Evolutionary conservation across 75 land plant genomes (phyloP), one percentile per base, ranked within the genome.

Genomic region (Selaginella moellendorffii): DNA sequence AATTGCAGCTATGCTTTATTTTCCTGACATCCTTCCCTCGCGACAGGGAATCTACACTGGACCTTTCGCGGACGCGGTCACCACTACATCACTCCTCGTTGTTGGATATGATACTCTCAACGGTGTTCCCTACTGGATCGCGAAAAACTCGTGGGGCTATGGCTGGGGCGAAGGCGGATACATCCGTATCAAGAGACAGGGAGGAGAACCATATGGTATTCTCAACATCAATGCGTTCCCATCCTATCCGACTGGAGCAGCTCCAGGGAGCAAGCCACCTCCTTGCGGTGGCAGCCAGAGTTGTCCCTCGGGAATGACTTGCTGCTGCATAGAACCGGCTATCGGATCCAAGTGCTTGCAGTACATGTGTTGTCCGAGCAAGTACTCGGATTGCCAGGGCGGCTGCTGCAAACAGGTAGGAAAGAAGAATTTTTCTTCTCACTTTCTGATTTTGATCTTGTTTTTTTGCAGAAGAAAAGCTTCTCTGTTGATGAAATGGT

Each of bases 101-200:
- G 59, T 56, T 19, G 59, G 59, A 2, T 56, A 56, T 19, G 59
- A 19, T 9, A 56, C 59, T 2, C 8, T 2, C 21, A 56, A 56
- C n/a, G 59, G 59, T 24, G n/a, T 19, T 8, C 17, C 5, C 24
- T 56, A 9, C 19, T 56, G 59, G 59, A 56, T 56, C 8, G 59
- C n/a, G 25, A 56, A 56, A 19, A 56, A 56, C 19, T 8, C 59
- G 21, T 56, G 59, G 59, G 59, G 59, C 24, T 19, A 2, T 21
- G 59, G 59, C 2, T 56, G 59, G 59, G 59, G 59, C n/a, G 59
- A 56, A 25, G 24, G 9, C 9, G 59, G 59, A 8, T 56, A 56
- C 59, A 56, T 56, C 5, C 59, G 59, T 56, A 19, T 56, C 5
- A 19, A 9, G n/a, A 5, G 59, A 9, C 5, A 56, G 19, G 59